Evolutionary conservation across 805 yeast genomes (phyloP), one percentile per base, ranked within the genome.

Genomic region (Ogataea populi-albae): DNA sequence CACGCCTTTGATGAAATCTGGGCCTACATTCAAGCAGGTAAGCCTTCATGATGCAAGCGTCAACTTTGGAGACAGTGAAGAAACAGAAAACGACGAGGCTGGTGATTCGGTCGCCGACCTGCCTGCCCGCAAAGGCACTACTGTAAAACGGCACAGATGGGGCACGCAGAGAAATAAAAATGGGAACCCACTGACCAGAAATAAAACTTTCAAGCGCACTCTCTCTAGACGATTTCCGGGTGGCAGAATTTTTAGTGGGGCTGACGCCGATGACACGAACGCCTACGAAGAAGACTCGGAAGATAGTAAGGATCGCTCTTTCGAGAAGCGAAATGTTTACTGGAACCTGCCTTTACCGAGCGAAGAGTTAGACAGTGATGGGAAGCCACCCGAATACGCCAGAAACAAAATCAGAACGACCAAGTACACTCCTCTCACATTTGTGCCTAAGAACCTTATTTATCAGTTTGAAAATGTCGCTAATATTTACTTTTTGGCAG

Each of bases 351-450:
- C 68, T 3, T 57, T 84, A 18, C 88, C 93, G 1, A 75, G 70
- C 16, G 72, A 73, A 23, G 61, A 70, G 57, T 32, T 76, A 15
- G 81, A 79, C 41, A 54, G 49, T 17, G 78, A 77, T 53, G 71
- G 79, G 2, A 81, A 82, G 10, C 70, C 73, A 23, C 67, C 69
- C 0, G 56, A 61, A n/a, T 91, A 84, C 55, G 79, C 94, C 8
- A 73, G 96, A 52, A 91, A 91, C 67, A 89, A 93, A 60, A 86
- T 93, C 49, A 78, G 97, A 66, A 88, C 98, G 0, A 87, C 98
- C 3, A 91, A 87, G 65, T 91, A 91, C 61, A 91, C 97, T 2
- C 96, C 98, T 5, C 56, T 93, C 30, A 69, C 87, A 6, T 91
- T 91, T 54, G 46, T 93, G 20, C 98, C 98, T 3, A 88, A 88